Evolutionary conservation across 148 eudicot genomes (phyloP).

Genomic region (Bassia scoparia): DNA sequence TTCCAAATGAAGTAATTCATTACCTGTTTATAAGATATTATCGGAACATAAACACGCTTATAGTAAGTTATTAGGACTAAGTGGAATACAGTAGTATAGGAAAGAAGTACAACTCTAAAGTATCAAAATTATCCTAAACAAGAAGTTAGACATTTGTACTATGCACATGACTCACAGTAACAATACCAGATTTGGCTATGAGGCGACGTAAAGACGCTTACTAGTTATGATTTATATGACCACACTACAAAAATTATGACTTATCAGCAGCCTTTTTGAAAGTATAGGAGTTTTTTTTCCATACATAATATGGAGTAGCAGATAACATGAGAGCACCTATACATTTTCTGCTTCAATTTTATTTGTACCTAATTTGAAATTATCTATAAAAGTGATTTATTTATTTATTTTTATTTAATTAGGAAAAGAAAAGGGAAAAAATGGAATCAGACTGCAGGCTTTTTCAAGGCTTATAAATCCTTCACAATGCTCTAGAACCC

Average conservation of each 20-base stretch:
- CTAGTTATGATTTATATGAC: background rate
- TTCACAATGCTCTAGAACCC: constrained; percentile 21
- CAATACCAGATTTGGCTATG: background rate
- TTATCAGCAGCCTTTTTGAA: background rate
- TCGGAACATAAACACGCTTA: background rate
- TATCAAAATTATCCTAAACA: background rate
- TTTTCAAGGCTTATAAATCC: constrained; percentile 51
- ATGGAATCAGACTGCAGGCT: constrained; percentile 16
- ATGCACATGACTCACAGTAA: background rate
- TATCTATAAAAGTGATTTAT: background rate
- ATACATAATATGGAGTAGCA: background rate
- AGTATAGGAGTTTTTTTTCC: background rate
- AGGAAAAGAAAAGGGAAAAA: background rate
- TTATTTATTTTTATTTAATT: background rate
- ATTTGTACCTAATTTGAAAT: background rate
- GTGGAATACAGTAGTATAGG: background rate
- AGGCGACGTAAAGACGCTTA: background rate
- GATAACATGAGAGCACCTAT: constrained; percentile 14
- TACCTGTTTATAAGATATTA: background rate
- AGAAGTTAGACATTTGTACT: background rate
- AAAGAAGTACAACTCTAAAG: background rate
- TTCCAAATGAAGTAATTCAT: background rate
- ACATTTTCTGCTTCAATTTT: background rate
- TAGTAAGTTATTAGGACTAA: background rate
- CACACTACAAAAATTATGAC: background rate